A percentile compares a stretch with the other conserved stretches of the same genome.
Evolutionary conservation across 176 grass and related monocot genomes (phyloP).

Genomic region (Musa itinerans): DNA sequence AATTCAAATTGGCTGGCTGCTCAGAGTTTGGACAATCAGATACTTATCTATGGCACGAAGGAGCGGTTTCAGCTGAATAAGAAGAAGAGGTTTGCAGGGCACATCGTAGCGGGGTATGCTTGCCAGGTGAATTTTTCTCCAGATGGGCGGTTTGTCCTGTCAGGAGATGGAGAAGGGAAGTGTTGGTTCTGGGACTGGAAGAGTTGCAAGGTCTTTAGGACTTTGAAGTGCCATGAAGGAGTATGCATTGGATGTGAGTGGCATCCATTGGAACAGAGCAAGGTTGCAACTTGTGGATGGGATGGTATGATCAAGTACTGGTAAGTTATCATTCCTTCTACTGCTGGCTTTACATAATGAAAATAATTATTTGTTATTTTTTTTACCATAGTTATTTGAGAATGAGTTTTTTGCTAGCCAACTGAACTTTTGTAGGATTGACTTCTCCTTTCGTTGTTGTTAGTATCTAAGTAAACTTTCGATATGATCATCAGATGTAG

Average conservation of each 20-base stretch:
- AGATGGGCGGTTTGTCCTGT: conserved; percentile 91
- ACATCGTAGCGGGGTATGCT: conserved; percentile 92
- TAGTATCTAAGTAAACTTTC: no score
- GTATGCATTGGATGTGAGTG: conserved; percentile 97
- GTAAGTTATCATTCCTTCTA: conserved; percentile 25
- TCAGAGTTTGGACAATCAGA: conserved; percentile 98
- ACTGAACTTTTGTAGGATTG: no score
- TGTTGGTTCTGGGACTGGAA: conserved; percentile 99
- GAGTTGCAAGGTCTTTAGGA: conserved; percentile 81
- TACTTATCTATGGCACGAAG: conserved; percentile 98
- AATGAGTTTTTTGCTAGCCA: no score
- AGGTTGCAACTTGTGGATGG: conserved; percentile 97
- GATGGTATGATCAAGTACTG: conserved; percentile 98
- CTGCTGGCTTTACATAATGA: neutral
- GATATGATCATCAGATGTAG: no score
- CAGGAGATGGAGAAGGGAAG: conserved; percentile 90
- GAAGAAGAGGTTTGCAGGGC: conserved; percentile 96
- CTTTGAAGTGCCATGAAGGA: conserved; percentile 75
- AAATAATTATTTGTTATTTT: no score
- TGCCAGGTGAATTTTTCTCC: conserved; percentile 98
- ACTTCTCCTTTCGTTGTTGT: no score
- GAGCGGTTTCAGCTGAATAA: conserved; percentile 99
- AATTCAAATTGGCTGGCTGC: conserved; percentile 96
- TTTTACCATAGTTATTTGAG: no score
- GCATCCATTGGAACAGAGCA: conserved; percentile 96